Evolutionary conservation across 306 rosid genomes (phyloP), one percentile per base, ranked within the genome.

Genomic region (Echinosophora koreensis): DNA sequence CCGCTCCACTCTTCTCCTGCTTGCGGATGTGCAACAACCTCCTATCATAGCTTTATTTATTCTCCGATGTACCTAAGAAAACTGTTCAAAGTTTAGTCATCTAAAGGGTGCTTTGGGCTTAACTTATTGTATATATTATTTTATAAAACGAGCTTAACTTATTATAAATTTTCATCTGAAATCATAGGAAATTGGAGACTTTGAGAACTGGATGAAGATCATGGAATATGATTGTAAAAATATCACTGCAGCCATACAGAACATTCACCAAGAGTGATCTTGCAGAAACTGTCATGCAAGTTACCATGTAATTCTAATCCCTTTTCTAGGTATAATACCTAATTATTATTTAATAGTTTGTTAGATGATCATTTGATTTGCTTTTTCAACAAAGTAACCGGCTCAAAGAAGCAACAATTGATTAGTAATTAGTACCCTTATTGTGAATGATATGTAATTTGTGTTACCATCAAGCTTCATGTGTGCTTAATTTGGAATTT

Each of bases 151-250:
- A 28, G 44, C 42, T 37, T 54, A 79, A 15, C 75, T 66, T 16
- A 6, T 56, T 8, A 18, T 41, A 10, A 47, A 44, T 7, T 10
- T 79, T 71, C 11, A 54, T 61, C 9, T 60, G 68, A 37, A 63
- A 50, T 64, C 8, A 1, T 17, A 89, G 94, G 94, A 90, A 86
- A 86, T 90, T 68, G 94, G 94, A 51, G 94, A 89, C 80, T 89
- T 89, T 49, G 90, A 89, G 84, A 84, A 86, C 80, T 86, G 89
- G 92, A 87, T 86, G 90, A 89, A 83, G 90, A 66, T 78, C 80
- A 84, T 87, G 84, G 90, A 87, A 66, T 85, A 81, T 46, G 93
- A 88, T 49, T 84, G 90, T 84, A 89, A 86, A 82, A 87, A 84
- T 76, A 77, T 89, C 87, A 85, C 73, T 65, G 71, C 90, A 11